phyloP scores from a whole-genome alignment of 495 filamentous ascomycete species.

The Talaromyces wortmannii region DNA sequence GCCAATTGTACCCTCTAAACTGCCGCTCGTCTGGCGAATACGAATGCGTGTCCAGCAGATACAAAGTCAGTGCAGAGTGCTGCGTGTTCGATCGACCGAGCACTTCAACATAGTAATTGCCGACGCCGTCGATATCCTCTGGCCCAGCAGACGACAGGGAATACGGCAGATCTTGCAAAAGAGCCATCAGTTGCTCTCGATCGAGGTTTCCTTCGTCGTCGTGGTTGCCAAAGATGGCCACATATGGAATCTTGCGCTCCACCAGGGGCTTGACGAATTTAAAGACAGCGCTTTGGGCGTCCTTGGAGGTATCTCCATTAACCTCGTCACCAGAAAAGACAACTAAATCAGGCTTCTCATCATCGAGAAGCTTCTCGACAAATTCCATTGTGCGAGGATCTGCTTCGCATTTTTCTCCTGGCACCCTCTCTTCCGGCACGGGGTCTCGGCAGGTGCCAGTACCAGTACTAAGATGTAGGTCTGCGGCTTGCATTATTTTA shows the following conservation, averaged over 20 bases:
- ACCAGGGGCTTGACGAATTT: slow-evolving; percentile 86
- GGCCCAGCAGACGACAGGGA: slow-evolving; percentile 80
- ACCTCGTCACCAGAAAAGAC: slow-evolving; percentile 91
- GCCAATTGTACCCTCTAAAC: slow-evolving; percentile 88
- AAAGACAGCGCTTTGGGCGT: slow-evolving; percentile 89
- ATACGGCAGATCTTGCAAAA: slow-evolving; percentile 82
- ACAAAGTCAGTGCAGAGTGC: slow-evolving; percentile 87
- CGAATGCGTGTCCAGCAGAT: slow-evolving; percentile 87
- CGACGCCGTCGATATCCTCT: slow-evolving; percentile 76
- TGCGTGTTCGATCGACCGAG: slow-evolving; percentile 68
- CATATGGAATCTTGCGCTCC: slow-evolving; percentile 83
- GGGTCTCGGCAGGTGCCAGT: slow-evolving; percentile 78
- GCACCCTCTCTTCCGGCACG: slow-evolving; percentile 55
- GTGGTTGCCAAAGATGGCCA: slow-evolving; percentile 94
- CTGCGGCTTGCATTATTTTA: slow-evolving; percentile 92
- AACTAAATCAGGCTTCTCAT: slow-evolving; percentile 88
- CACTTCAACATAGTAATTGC: slow-evolving; percentile 92
- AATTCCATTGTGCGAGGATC: slow-evolving; percentile 91
- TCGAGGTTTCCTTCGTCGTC: slow-evolving; percentile 86
- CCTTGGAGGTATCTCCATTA: slow-evolving; percentile 85
- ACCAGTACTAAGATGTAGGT: slow-evolving; percentile 88
- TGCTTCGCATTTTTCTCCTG: slow-evolving; percentile 78
- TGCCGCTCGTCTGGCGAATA: slow-evolving; percentile 87
- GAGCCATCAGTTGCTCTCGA: slow-evolving; percentile 69
- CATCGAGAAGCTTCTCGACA: slow-evolving; percentile 70